Evolutionary conservation across 208 protist genomes (phyloP).

Genomic region (Leishmania tropica): DNA sequence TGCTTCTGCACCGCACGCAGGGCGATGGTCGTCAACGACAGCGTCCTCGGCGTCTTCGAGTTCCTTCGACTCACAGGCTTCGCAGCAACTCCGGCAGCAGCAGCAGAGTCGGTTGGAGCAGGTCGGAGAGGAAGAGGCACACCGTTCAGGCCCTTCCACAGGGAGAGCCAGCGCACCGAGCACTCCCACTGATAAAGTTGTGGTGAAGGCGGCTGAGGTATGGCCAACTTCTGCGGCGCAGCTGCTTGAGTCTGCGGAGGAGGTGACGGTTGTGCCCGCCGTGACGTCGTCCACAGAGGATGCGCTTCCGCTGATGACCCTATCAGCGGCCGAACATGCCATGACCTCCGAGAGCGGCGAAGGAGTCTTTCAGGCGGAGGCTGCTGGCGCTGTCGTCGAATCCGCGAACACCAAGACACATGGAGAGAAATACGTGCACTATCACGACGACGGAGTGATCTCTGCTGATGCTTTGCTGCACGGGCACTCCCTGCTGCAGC

Average conservation of each 20-base stretch:
- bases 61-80: background rate
- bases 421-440: background rate
- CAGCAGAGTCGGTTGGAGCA: background rate
- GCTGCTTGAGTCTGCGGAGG: constrained; percentile 13
- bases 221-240: background rate
- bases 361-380: background rate
- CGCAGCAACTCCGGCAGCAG: background rate
- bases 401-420: background rate
- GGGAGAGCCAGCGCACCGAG: background rate
- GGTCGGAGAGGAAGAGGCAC: background rate
- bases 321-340: background rate
- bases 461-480: background rate
- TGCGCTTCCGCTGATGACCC: background rate
- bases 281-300: background rate
- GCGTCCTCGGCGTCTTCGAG: background rate
- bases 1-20: background rate
- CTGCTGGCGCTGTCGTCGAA: background rate
- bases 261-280: constrained; percentile 5
- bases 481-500: background rate
- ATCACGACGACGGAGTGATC: background rate
- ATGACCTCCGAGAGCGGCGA: background rate
- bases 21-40: background rate
- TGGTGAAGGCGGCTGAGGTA: background rate
- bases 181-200: background rate
- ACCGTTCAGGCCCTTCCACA: background rate